Evolutionary conservation across 495 filamentous ascomycete species (phyloP).

Genomic region (Pseudevernia furfuracea): DNA sequence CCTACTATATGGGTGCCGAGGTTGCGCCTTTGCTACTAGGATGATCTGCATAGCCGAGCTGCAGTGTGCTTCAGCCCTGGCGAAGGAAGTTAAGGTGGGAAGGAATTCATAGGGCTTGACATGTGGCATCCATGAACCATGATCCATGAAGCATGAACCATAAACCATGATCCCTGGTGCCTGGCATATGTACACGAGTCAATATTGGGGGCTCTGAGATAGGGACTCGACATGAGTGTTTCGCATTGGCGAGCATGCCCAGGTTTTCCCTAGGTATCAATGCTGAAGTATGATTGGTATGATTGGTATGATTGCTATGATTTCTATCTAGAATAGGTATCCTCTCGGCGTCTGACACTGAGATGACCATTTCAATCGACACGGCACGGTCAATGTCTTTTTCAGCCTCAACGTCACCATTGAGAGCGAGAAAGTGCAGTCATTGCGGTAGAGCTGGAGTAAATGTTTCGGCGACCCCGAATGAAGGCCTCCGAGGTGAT

Average conservation of each 20-base stretch:
- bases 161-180: background rate
- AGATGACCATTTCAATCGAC: too few species aligned
- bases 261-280: background rate
- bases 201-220: background rate
- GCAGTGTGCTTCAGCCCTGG: constrained; percentile 7
- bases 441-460: background rate
- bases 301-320: too few species aligned
- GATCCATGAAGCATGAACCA: too few species aligned
- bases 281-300: too few species aligned
- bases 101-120: background rate
- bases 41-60: constrained; percentile 8
- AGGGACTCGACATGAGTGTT: background rate
- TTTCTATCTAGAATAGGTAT: too few species aligned
- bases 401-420: background rate
- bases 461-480: background rate
- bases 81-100: constrained; percentile 1
- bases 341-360: too few species aligned
- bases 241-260: constrained; percentile 3
- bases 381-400: background rate
- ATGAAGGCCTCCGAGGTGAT: background rate
- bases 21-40: background rate
- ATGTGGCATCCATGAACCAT: background rate
- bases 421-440: background rate
- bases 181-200: background rate
- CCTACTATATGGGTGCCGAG: too few species aligned